A percentile compares a stretch with the other conserved stretches of the same genome.
phyloP scores from a whole-genome alignment of 768 basidiomycete species.

The Gymnopilus junonius region DNA sequence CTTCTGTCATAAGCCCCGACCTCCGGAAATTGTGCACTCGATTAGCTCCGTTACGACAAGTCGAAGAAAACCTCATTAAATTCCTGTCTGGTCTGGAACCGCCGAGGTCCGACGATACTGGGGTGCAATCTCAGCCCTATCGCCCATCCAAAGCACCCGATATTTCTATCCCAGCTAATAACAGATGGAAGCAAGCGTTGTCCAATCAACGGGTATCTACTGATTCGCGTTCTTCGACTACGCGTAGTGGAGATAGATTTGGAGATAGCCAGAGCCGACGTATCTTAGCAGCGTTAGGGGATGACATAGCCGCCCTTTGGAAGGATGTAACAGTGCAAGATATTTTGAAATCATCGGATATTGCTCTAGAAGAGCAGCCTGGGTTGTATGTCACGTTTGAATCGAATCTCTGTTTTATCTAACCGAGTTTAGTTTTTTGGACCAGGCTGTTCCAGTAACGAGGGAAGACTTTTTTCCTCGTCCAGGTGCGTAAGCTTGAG shows the following conservation, averaged over 20 bases:
- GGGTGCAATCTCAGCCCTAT: conserved; percentile 22
- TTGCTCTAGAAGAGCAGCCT: conserved; percentile 58
- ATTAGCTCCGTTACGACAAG: conserved; percentile 57
- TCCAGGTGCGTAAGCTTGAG: conserved; percentile 40
- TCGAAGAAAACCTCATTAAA: conserved; percentile 53
- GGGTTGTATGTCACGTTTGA: conserved; percentile 55
- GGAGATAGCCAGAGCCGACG: conserved; percentile 48
- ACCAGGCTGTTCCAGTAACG: conserved; percentile 56
- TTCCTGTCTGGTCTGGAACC: conserved; percentile 40
- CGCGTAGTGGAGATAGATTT: conserved; percentile 17
- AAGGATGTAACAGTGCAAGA: conserved; percentile 46
- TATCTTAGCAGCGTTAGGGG: conserved; percentile 55
- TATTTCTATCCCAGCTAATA: conserved; percentile 49
- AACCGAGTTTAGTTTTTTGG: conserved; percentile 53
- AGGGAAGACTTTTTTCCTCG: conserved; percentile 55
- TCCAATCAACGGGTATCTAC: conserved; percentile 35
- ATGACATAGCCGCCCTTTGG: conserved; percentile 63
- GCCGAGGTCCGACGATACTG: conserved; percentile 7
- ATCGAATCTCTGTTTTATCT: neutral
- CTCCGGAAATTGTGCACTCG: conserved; percentile 51
- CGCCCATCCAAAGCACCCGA: conserved; percentile 49
- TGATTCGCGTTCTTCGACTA: conserved; percentile 15
- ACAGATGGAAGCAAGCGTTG: conserved; percentile 55
- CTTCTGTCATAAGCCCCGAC: conserved; percentile 33
- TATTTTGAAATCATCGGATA: conserved; percentile 44